Evolutionary conservation across 108 stramenopile species (phyloP).

Genomic region (Chaetoceros muelleri): DNA sequence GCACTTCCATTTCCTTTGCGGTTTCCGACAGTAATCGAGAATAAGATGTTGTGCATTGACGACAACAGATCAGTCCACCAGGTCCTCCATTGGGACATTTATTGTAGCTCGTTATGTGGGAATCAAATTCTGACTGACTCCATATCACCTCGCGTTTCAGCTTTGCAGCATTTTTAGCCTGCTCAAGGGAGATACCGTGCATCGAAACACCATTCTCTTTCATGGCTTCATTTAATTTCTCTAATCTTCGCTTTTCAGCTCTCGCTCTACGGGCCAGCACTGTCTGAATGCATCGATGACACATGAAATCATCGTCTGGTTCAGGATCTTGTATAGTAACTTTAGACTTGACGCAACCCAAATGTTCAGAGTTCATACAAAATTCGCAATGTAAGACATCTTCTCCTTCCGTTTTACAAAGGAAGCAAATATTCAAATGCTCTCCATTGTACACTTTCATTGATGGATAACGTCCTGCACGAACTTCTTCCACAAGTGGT

Average conservation of each 20-base stretch:
- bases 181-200: slow-evolving; percentile 14
- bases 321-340: slow-evolving; percentile 51
- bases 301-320: slow-evolving; percentile 62
- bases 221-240: slow-evolving; percentile 40
- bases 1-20: slow-evolving; percentile 51
- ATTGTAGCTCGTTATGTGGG: slow-evolving; percentile 9
- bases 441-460: slow-evolving; percentile 50
- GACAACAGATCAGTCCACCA: slow-evolving; percentile 74
- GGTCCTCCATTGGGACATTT: slow-evolving; percentile 76
- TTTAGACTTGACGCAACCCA: slow-evolving; percentile 38
- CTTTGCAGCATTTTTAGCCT: slow-evolving; percentile 19
- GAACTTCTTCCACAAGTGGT: slow-evolving; percentile 55
- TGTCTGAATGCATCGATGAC: slow-evolving; percentile 44
- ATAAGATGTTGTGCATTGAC: slow-evolving; percentile 47
- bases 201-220: slow-evolving; percentile 1
- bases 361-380: slow-evolving; percentile 52
- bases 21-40: slow-evolving; percentile 27
- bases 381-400: slow-evolving; percentile 41
- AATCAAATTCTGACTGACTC: slow-evolving; percentile 3
- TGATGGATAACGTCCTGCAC: slow-evolving; percentile 65
- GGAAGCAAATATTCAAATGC: slow-evolving; percentile 27
- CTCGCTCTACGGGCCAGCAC: slow-evolving; percentile 38
- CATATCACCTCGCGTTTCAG: slow-evolving; percentile 19
- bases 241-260: slow-evolving; percentile 53
- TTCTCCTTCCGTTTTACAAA: slow-evolving; percentile 30